Percentiles rank a stretch among this genome's conserved stretches.
Conservation (phyloP, 2,329 filamentous ascomycete species). For the Hypoxylon sp. region DNA sequence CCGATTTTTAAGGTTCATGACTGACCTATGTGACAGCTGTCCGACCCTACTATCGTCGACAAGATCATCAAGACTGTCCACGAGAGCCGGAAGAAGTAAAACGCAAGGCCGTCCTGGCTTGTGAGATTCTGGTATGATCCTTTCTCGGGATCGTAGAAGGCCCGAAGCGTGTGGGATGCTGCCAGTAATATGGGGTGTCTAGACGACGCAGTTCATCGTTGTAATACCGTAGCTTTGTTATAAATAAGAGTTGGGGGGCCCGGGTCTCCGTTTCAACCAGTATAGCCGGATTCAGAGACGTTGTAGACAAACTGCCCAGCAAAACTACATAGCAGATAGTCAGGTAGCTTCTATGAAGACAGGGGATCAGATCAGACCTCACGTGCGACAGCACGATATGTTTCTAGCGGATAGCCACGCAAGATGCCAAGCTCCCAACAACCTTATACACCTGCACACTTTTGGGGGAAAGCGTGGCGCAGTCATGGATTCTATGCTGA, state of each 20-base stretch:
- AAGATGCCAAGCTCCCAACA: neutral
- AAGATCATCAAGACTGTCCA: slow-evolving; percentile 89
- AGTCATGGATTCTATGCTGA: neutral
- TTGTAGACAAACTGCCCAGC: slow-evolving; percentile 5
- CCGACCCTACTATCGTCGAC: slow-evolving; percentile 86
- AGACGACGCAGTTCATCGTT: neutral
- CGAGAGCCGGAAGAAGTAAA: slow-evolving; percentile 62
- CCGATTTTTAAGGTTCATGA: neutral
- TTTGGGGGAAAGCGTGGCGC: slow-evolving; percentile 7
- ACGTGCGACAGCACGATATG: neutral
- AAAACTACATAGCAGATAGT: neutral
- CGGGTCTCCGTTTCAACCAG: slow-evolving; percentile 9
- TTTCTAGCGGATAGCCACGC: neutral
- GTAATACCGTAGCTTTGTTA: slow-evolving; percentile 3
- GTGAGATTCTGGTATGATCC: slow-evolving; percentile 31
- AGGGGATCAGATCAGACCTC: neutral
- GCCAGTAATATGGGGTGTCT: neutral
- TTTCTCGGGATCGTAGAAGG: slow-evolving; percentile 16
- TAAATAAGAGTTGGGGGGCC: slow-evolving; percentile 1
- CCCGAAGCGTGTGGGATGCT: slow-evolving; percentile 14
- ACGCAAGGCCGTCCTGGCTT: slow-evolving; percentile 7
- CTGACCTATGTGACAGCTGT: slow-evolving; percentile 65
- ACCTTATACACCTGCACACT: neutral
- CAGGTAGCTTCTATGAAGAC: slow-evolving; percentile 1
- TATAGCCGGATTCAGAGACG: neutral